Percentiles rank a stretch among this genome's conserved stretches.
These are phyloP conservation scores for Starmerella asiatica DNA, from an alignment of 805 yeast species.

Conservation along the genomic window DNA sequence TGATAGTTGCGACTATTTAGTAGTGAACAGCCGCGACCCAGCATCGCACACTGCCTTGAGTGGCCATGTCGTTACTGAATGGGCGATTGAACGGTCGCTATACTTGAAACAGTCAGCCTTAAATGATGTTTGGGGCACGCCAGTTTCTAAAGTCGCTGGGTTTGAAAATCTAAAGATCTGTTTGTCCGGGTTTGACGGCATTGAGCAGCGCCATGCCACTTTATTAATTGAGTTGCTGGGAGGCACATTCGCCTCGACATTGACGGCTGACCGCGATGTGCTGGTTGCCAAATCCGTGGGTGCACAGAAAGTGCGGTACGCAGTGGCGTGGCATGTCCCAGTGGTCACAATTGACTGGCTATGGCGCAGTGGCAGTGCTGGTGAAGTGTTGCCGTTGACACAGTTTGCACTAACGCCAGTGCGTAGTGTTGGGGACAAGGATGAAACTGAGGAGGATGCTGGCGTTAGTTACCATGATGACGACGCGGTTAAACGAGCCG, in stretches of 20 bases:
- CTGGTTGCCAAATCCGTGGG: constrained; percentile 30
- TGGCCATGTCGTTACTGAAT: constrained; percentile 47
- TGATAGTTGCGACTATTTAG: constrained; percentile 8
- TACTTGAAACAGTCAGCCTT: constrained; percentile 36
- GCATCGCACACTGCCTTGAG: constrained; percentile 19
- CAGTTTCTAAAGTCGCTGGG: constrained; percentile 25
- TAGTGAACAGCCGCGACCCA: constrained; percentile 22
- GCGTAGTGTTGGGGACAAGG: neutral
- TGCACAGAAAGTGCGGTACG: constrained; percentile 25
- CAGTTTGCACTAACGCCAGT: constrained; percentile 10
- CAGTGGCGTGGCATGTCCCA: constrained; percentile 29
- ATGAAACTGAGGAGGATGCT: constrained; percentile 11
- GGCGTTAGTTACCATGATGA: constrained; percentile 16
- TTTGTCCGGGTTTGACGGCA: constrained; percentile 64
- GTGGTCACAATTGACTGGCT: constrained; percentile 29
- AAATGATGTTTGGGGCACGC: constrained; percentile 49
- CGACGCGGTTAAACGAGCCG: constrained; percentile 13
- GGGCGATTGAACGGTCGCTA: constrained; percentile 65
- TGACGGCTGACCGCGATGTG: constrained; percentile 41
- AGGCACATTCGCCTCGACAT: constrained; percentile 36
- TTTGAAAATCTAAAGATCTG: constrained; percentile 31
- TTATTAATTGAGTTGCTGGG: constrained; percentile 47
- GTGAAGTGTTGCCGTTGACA: constrained; percentile 13
- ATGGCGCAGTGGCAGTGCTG: constrained; percentile 26
- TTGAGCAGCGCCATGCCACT: constrained; percentile 56